phyloP scores from a whole-genome alignment of 345 rosid genomes.

The Brassica cretica region DNA sequence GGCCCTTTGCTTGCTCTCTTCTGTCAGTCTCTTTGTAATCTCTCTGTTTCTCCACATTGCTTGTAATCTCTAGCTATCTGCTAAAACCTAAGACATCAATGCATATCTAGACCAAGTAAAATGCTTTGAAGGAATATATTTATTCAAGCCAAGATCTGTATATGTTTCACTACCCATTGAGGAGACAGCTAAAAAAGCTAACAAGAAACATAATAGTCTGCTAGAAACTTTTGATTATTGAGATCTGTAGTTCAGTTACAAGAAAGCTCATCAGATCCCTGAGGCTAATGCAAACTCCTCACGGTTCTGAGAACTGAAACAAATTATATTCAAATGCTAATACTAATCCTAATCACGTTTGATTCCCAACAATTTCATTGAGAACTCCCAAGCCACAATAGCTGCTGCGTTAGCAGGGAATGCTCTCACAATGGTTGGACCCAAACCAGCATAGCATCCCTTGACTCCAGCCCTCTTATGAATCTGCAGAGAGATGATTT shows the following conservation, averaged over 20 bases:
- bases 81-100: slow-evolving; percentile 22
- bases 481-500: slow-evolving; percentile 47
- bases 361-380: slow-evolving; percentile 73
- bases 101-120: background rate
- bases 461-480: slow-evolving; percentile 71
- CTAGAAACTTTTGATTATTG: slow-evolving; percentile 2
- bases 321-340: slow-evolving; percentile 11
- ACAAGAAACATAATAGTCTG: background rate
- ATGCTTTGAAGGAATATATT: slow-evolving; percentile 16
- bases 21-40: slow-evolving; percentile 58
- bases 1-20: slow-evolving; percentile 77
- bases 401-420: slow-evolving; percentile 99
- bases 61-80: slow-evolving; percentile 27
- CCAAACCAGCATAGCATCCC: slow-evolving; percentile 90
- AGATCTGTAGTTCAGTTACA: slow-evolving; percentile 17
- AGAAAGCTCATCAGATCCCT: slow-evolving; percentile 12
- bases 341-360: slow-evolving; percentile 40
- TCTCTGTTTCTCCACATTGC: slow-evolving; percentile 21
- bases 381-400: slow-evolving; percentile 93
- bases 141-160: slow-evolving; percentile 19
- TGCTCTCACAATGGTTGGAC: slow-evolving; percentile 81
- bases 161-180: slow-evolving; percentile 14
- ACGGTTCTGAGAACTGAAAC: slow-evolving; percentile 20
- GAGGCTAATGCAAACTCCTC: slow-evolving; percentile 8
- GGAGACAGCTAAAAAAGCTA: background rate